A percentile compares a stretch with the other conserved stretches of the same genome.
These are phyloP conservation scores for Mycosphaerella arachidis DNA, from an alignment of 2,329 filamentous ascomycete species.

Conservation along the genomic window DNA sequence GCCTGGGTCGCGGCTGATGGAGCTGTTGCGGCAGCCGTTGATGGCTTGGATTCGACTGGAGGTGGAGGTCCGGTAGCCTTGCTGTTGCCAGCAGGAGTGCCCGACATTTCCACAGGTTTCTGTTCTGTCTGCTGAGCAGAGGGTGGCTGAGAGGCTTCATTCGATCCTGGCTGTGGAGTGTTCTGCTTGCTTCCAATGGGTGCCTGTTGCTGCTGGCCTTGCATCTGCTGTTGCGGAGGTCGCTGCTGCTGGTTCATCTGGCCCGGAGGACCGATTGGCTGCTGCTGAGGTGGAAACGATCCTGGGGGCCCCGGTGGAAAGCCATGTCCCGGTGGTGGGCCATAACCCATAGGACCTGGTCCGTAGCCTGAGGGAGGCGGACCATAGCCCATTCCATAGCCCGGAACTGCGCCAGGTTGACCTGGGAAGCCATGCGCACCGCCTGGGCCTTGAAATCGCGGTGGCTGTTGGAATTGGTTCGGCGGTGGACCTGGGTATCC, in stretches of 20 bases:
- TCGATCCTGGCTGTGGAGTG: constrained; percentile 27
- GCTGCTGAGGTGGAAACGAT: constrained; percentile 32
- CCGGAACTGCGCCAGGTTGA: constrained; percentile 48
- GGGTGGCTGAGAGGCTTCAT: constrained; percentile 23
- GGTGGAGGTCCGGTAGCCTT: constrained; percentile 52
- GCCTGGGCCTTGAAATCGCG: constrained; percentile 44
- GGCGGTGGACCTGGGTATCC: constrained; percentile 38
- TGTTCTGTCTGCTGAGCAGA: constrained; percentile 15
- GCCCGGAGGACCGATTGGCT: constrained; percentile 55
- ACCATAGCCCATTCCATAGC: constrained; percentile 59
- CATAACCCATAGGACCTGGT: constrained; percentile 26
- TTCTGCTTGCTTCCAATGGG: constrained; percentile 36
- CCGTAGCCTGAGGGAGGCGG: constrained; percentile 46
- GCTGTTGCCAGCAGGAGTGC: constrained; percentile 41
- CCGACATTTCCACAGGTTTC: constrained; percentile 34
- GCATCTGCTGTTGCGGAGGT: constrained; percentile 43
- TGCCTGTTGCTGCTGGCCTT: constrained; percentile 39
- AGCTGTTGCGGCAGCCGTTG: constrained; percentile 53
- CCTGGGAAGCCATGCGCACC: constrained; percentile 44
- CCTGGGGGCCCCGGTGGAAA: constrained; percentile 51
- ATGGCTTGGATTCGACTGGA: constrained; percentile 65
- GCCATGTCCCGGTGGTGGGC: constrained; percentile 49
- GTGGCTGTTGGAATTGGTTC: constrained; percentile 42
- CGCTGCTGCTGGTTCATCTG: constrained; percentile 34
- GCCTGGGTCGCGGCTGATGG: constrained; percentile 41